These are phyloP conservation scores for Colletotrichum melonis DNA, from an alignment of 2,329 filamentous ascomycete species.

Conservation along the genomic window DNA sequence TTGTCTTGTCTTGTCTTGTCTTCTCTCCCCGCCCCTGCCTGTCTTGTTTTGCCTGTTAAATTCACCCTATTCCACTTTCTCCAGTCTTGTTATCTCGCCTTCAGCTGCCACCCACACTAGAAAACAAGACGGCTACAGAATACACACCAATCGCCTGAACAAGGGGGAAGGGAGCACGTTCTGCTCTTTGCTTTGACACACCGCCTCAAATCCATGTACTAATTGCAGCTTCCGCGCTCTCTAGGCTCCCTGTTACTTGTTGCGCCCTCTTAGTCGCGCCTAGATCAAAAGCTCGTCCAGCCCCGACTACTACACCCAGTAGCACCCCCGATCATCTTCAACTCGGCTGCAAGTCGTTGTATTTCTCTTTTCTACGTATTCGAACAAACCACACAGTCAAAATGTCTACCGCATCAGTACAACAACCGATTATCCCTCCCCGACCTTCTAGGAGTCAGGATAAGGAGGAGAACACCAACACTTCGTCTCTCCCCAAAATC, in stretches of 20 bases:
- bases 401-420: slow-evolving; percentile 65
- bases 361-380: neutral
- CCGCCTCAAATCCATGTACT: slow-evolving; percentile 24
- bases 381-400: slow-evolving; percentile 39
- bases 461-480: slow-evolving; percentile 48
- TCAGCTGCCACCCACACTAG: neutral
- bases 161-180: slow-evolving; percentile 2
- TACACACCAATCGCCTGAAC: slow-evolving; percentile 12
- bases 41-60: slow-evolving; percentile 12
- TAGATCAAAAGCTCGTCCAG: neutral
- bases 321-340: neutral
- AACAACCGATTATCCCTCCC: slow-evolving; percentile 66
- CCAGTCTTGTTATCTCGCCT: slow-evolving; percentile 27
- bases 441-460: slow-evolving; percentile 65
- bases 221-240: slow-evolving; percentile 6
- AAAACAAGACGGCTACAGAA: neutral
- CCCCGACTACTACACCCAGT: neutral
- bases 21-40: slow-evolving; percentile 3
- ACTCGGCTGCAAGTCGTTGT: neutral
- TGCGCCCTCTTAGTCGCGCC: neutral
- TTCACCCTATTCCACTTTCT: slow-evolving; percentile 9
- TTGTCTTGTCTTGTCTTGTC: neutral
- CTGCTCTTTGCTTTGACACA: slow-evolving; percentile 28
- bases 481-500: slow-evolving; percentile 69
- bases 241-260: neutral